Evolutionary conservation across 2,329 filamentous ascomycete genomes (phyloP), one percentile per base, ranked within the genome.

Genomic region (Nemania sp.): DNA sequence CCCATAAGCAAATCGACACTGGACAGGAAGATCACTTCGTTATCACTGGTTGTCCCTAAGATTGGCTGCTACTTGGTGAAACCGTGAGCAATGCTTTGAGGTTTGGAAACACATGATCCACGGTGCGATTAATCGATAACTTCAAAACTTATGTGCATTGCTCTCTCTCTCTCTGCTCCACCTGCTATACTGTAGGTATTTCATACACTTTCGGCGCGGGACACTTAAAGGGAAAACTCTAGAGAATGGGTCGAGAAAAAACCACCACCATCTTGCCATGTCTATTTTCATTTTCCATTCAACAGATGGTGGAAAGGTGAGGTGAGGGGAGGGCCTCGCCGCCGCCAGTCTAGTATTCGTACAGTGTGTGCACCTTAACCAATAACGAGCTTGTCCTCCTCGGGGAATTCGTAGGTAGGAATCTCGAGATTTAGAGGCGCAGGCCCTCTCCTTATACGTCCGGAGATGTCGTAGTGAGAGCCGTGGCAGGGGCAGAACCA

Each of bases 401-500:
- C 89, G 61, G 90, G 86, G 85, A 99, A 97, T 69, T 90, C 90
- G 82, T 97, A 96, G 70, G 77, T 74, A 64, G 93, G 94, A 65
- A 97, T 86, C 81, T 97, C 94, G 72, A 99, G 86, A 83, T 99
- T 99, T 71, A 99, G 85, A 64, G 94, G 94, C 59, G 94, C 94
- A 61, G 94, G 94, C 64, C 94, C 94, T 84, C 90, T 97, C 81
- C 94, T 88, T 84, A 96, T 90, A 78, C 94, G 91, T 75, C 94
- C 94, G 62, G 92, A 97, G 76, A 99, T 97, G 75, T 99, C 94
- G 86, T 99, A 99, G 83, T 99, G 94, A 67, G 92, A 97, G 77
- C 94, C 94, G 85, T 99, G 94, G 89, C 94, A 99, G 64, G 94
- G 94, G 83, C 94, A 99, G 89, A 99, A 99, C 94, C 94, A 99